Conservation (phyloP, 2,329 filamentous ascomycete species). For the Blastomyces parvus region DNA sequence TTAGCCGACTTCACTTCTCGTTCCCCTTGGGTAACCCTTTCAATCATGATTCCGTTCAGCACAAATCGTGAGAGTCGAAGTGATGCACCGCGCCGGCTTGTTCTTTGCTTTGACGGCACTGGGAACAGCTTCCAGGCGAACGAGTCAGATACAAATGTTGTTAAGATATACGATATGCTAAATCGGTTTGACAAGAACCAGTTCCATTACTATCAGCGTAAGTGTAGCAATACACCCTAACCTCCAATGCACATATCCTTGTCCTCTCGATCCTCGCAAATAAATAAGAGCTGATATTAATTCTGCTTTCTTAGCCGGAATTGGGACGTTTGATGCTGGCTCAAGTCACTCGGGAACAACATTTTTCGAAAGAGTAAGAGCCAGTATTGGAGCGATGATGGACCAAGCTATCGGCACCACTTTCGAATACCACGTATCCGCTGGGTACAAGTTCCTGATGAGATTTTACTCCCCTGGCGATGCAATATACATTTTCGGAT, state of each 20-base stretch:
- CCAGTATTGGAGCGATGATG: slow-evolving; percentile 13
- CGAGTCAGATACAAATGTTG: slow-evolving; percentile 45
- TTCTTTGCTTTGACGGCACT: slow-evolving; percentile 22
- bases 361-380: slow-evolving; percentile 12
- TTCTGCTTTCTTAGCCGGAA: slow-evolving; percentile 14
- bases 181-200: slow-evolving; percentile 24
- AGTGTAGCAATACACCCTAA: slow-evolving; percentile 3
- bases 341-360: slow-evolving; percentile 10
- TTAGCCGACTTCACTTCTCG: not conserved
- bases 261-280: not conserved
- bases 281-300: not conserved
- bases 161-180: slow-evolving; percentile 40
- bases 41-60: not conserved
- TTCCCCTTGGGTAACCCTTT: slow-evolving; percentile 6
- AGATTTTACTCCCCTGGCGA: slow-evolving; percentile 43
- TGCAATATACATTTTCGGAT: slow-evolving; percentile 48
- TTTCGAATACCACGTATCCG: slow-evolving; percentile 45
- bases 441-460: slow-evolving; percentile 48
- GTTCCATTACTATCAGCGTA: slow-evolving; percentile 20
- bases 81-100: slow-evolving; percentile 13
- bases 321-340: slow-evolving; percentile 16
- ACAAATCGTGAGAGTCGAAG: not conserved
- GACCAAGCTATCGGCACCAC: slow-evolving; percentile 20
- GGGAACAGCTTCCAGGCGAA: slow-evolving; percentile 23
- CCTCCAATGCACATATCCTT: not conserved